Base-by-base conservation (phyloP, 1,284 basidiomycete genomes). In the Malassezia yamatoensis region DNA sequence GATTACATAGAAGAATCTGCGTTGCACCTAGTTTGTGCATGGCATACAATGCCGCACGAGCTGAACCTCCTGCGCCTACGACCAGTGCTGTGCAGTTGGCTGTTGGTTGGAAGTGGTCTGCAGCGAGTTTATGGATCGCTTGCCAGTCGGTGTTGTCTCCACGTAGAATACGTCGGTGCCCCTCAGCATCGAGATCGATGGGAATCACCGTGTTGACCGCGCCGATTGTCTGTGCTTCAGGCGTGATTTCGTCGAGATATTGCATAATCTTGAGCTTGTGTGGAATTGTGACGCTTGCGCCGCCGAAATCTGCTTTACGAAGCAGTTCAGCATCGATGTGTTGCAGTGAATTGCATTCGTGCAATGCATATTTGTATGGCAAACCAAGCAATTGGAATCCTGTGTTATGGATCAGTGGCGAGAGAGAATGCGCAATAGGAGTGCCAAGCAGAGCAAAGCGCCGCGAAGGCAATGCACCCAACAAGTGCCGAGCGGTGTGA, bases 381-480 rank as follows among this genome's bases (percentile, higher is more conserved):
- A 96, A 78, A 1, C 90, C 90, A 24, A 96, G 81, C 12, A 80
- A 71, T 49, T 81, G 75, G 75, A 94, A 96, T 0, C 79, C 90
- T 0, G 88, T 86, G 76, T 96, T 96, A 78, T 98, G 94, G 40
- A 98, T 77, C 6, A 85, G 84, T 0, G 94, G 94, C 1, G 89
- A 94, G 80, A 90, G 85, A 2, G 90, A 94, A 61, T 89, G 83
- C 0, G 81, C 77, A 68, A 98, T 93, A 1, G 93, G 93, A 9
- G 78, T 84, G 11, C 93, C 93, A 65, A 96, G 87, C 52, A 98
- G 80, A 77, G 82, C 88, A 78, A 88, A 96, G 51, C 80, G 79
- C 62, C 81, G 82, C 3, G 82, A 63, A 0, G 86, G 85, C 5
- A 87, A 78, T 48, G 85, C 79, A 0, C 94, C 94, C 29, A 90